These are phyloP conservation scores for Tuber umbilicatum DNA, from an alignment of 495 filamentous ascomycete species.

Conservation along the genomic window DNA sequence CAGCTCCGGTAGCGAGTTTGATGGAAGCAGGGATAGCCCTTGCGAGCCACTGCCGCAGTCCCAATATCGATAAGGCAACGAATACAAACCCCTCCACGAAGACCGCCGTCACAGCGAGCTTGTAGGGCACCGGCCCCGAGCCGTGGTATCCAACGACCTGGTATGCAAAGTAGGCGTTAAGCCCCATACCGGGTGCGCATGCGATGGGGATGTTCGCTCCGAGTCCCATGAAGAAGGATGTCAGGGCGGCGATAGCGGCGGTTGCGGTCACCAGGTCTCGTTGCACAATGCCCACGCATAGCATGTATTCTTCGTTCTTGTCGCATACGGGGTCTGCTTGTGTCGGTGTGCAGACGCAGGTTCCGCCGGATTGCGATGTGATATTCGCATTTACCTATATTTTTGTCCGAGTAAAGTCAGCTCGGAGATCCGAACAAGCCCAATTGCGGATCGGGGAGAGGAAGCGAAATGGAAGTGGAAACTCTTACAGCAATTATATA, in stretches of 20 bases:
- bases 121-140: slow-evolving; percentile 58
- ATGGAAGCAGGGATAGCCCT: slow-evolving; percentile 68
- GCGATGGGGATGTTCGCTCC: slow-evolving; percentile 64
- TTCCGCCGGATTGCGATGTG: slow-evolving; percentile 61
- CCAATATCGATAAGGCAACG: slow-evolving; percentile 59
- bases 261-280: slow-evolving; percentile 73
- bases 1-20: slow-evolving; percentile 75
- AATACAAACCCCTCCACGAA: slow-evolving; percentile 63
- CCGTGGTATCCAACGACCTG: slow-evolving; percentile 73
- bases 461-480: slow-evolving; percentile 18
- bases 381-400: slow-evolving; percentile 44
- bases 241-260: slow-evolving; percentile 60
- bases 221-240: slow-evolving; percentile 66
- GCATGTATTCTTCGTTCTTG: slow-evolving; percentile 53
- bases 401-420: neutral
- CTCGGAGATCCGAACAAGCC: neutral
- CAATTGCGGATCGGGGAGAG: neutral
- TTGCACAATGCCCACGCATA: slow-evolving; percentile 61
- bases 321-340: slow-evolving; percentile 51
- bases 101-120: slow-evolving; percentile 67
- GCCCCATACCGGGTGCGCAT: slow-evolving; percentile 73
- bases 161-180: slow-evolving; percentile 80
- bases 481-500: slow-evolving; percentile 50
- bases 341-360: slow-evolving; percentile 59
- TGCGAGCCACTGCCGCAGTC: slow-evolving; percentile 76